Evolutionary conservation across 2,329 filamentous ascomycete species (phyloP).

Genomic region (Emergomyces africanus): DNA sequence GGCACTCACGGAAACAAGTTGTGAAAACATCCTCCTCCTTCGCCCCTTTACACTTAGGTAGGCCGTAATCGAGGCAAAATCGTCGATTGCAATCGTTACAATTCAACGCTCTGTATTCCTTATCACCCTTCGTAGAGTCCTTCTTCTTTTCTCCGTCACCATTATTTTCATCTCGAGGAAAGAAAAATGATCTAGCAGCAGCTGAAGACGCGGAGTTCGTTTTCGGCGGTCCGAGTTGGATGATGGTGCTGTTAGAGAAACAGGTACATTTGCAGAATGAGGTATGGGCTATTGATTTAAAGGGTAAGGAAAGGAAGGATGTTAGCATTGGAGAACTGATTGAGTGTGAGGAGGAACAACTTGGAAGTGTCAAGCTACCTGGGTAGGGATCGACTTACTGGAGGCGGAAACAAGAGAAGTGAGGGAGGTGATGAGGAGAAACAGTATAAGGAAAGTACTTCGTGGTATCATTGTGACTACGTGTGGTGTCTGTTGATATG

Average conservation of each 20-base stretch:
- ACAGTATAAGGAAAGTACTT: constrained; percentile 13
- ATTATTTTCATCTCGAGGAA: constrained; percentile 8
- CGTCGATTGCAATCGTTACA: constrained; percentile 57
- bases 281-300: constrained; percentile 28
- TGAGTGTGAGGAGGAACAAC: background rate
- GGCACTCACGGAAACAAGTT: constrained; percentile 48
- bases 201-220: constrained; percentile 11
- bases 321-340: background rate
- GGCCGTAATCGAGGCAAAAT: constrained; percentile 51
- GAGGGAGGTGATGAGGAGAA: constrained; percentile 18
- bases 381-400: constrained; percentile 18
- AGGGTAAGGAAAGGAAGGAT: background rate
- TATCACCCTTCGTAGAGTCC: constrained; percentile 16
- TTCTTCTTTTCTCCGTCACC: constrained; percentile 8
- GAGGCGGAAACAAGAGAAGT: constrained; percentile 21
- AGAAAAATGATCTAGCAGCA: constrained; percentile 4
- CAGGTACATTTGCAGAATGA: constrained; percentile 64
- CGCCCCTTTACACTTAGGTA: constrained; percentile 48
- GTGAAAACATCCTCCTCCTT: constrained; percentile 53
- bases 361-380: background rate
- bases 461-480: constrained; percentile 12
- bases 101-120: constrained; percentile 33
- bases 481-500: background rate
- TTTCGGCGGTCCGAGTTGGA: constrained; percentile 44
- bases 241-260: constrained; percentile 54